phyloP scores from a whole-genome alignment of 345 rosid genomes.

The Raphanus sativus region DNA sequence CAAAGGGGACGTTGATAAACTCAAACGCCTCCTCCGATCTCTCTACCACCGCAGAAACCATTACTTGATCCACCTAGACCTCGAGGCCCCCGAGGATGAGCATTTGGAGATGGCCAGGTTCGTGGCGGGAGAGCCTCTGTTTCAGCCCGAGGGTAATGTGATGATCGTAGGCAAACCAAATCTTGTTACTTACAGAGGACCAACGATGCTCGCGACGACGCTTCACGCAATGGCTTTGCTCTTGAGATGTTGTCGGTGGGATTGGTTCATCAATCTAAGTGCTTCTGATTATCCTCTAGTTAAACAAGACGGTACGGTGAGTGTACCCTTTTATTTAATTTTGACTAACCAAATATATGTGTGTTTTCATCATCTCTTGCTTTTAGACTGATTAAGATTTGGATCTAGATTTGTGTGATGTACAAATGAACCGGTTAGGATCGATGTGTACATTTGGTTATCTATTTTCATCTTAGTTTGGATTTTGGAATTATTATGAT shows the following conservation, averaged over 20 bases:
- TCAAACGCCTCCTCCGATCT: conserved; percentile 58
- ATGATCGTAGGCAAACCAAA: conserved; percentile 77
- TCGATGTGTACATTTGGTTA: not conserved
- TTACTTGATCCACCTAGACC: conserved; percentile 76
- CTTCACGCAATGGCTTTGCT: conserved; percentile 83
- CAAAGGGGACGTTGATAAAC: conserved; percentile 60
- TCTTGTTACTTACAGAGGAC: conserved; percentile 87
- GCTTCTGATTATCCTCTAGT: conserved; percentile 91
- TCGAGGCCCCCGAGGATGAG: conserved; percentile 56
- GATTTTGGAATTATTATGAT: not conserved
- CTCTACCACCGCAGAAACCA: conserved; percentile 82
- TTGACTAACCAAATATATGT: not conserved
- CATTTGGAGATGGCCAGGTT: conserved; percentile 58
- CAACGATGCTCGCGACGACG: conserved; percentile 87
- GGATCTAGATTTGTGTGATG: conserved; percentile 9
- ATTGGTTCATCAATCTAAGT: conserved; percentile 97
- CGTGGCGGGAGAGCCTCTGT: conserved; percentile 55
- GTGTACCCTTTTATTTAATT: conserved; percentile 35
- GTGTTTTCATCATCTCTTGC: not conserved
- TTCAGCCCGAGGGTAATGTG: conserved; percentile 64
- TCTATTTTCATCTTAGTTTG: not conserved
- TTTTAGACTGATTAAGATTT: not conserved
- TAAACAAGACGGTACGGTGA: conserved; percentile 99
- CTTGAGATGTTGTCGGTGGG: conserved; percentile 76
- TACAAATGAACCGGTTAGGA: conserved; percentile 7